These are phyloP conservation scores for Colletotrichum sp. DNA, from an alignment of 2,329 filamentous ascomycete species.

Conservation along the genomic window DNA sequence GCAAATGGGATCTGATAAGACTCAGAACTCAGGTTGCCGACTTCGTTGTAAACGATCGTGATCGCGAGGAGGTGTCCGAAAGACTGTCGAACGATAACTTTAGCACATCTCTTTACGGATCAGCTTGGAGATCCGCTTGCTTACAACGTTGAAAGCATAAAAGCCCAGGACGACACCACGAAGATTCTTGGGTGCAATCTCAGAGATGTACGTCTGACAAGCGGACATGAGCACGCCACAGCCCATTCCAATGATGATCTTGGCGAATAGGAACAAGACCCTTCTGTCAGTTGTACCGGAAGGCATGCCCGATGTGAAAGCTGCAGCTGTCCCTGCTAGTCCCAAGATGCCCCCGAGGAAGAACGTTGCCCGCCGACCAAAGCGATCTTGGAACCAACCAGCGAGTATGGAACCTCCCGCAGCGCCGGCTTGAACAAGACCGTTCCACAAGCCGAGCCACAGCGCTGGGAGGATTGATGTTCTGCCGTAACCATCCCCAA, in stretches of 20 bases:
- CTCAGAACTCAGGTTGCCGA: not conserved
- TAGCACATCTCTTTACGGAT: too few relatives aligned
- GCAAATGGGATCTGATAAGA: not conserved
- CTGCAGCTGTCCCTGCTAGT: not conserved
- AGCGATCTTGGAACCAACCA: not conserved
- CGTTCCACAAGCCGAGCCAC: conserved; percentile 2
- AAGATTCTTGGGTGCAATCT: not conserved
- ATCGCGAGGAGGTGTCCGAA: not conserved
- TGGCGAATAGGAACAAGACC: not conserved
- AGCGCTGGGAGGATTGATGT: not conserved
- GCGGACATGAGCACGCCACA: not conserved
- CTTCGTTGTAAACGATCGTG: not conserved
- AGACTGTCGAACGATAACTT: not conserved
- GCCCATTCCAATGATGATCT: not conserved
- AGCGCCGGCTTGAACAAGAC: not conserved
- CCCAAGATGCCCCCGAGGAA: not conserved
- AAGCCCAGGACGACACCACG: not conserved
- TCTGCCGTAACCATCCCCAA: not conserved
- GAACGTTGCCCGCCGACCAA: not conserved
- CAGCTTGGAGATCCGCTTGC: not conserved
- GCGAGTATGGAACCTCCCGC: not conserved
- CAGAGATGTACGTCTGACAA: conserved; percentile 5
- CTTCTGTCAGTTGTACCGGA: not conserved
- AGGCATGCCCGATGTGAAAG: not conserved
- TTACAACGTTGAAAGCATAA: not conserved